Conservation (phyloP, 1,139 yeast genomes). For the Candida labiduridarum region DNA sequence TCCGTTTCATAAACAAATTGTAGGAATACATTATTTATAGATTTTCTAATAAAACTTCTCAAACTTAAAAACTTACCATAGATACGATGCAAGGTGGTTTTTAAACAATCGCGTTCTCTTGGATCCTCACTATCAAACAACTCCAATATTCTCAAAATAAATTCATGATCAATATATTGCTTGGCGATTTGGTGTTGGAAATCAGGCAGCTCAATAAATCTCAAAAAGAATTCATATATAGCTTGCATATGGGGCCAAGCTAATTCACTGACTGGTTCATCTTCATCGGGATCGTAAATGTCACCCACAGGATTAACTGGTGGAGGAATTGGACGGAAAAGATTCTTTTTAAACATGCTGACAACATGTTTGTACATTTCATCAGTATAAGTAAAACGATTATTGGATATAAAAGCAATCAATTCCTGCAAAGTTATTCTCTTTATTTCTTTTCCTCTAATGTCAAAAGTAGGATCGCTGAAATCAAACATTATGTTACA, state of each 20-base stretch:
- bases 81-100: conserved; percentile 92
- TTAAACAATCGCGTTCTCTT: conserved; percentile 90
- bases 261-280: conserved; percentile 93
- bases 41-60: conserved; percentile 88
- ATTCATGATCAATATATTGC: conserved; percentile 89
- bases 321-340: conserved; percentile 96
- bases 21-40: conserved; percentile 87
- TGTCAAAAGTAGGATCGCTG: conserved; percentile 88
- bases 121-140: conserved; percentile 96
- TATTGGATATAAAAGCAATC: conserved; percentile 81
- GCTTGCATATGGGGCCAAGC: conserved; percentile 99
- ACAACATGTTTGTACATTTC: conserved; percentile 90
- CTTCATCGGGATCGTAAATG: conserved; percentile 96
- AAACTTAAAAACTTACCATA: conserved; percentile 92
- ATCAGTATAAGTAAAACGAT: conserved; percentile 83
- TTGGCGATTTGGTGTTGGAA: conserved; percentile 93
- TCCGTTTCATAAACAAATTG: conserved; percentile 96
- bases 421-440: conserved; percentile 84
- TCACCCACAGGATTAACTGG: conserved; percentile 98
- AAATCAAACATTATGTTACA: conserved; percentile 95
- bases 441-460: conserved; percentile 91
- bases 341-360: conserved; percentile 83
- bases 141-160: conserved; percentile 78
- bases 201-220: conserved; percentile 94
- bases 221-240: conserved; percentile 88